Conservation (phyloP, 1,139 yeast genomes). For the Protomyces arabidopsidicola region DNA sequence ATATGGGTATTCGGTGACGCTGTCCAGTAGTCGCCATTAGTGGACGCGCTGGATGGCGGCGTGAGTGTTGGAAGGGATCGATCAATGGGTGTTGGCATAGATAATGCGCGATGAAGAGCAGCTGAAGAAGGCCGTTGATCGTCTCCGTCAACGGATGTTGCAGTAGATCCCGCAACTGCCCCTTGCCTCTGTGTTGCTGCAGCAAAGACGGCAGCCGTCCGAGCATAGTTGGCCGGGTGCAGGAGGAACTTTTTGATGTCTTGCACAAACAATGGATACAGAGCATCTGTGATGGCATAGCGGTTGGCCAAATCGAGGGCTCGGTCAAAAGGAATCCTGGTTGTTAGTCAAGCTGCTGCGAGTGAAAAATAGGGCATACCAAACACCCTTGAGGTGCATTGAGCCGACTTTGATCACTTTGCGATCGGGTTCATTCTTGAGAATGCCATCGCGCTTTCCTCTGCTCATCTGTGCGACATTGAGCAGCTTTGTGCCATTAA, state of each 20-base stretch:
- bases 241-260: slow-evolving; percentile 55
- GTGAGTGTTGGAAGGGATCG: slow-evolving; percentile 9
- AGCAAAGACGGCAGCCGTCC: slow-evolving; percentile 42
- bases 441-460: slow-evolving; percentile 90
- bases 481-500: slow-evolving; percentile 86
- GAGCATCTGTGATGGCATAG: slow-evolving; percentile 77
- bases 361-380: slow-evolving; percentile 44
- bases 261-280: slow-evolving; percentile 82
- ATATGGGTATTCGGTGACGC: background rate
- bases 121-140: slow-evolving; percentile 3
- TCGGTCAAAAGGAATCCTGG: slow-evolving; percentile 75
- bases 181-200: slow-evolving; percentile 40
- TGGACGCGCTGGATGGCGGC: slow-evolving; percentile 25
- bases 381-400: slow-evolving; percentile 94
- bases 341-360: no score
- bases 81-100: slow-evolving; percentile 22
- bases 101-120: slow-evolving; percentile 9
- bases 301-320: slow-evolving; percentile 87
- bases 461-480: slow-evolving; percentile 95
- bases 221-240: slow-evolving; percentile 38
- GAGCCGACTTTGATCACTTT: slow-evolving; percentile 95
- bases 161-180: slow-evolving; percentile 14
- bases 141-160: background rate
- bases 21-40: slow-evolving; percentile 22
- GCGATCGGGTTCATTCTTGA: slow-evolving; percentile 80